phyloP scores from a whole-genome alignment of 108 stramenopile genomes.

The Nannochloropsis gaditana region DNA sequence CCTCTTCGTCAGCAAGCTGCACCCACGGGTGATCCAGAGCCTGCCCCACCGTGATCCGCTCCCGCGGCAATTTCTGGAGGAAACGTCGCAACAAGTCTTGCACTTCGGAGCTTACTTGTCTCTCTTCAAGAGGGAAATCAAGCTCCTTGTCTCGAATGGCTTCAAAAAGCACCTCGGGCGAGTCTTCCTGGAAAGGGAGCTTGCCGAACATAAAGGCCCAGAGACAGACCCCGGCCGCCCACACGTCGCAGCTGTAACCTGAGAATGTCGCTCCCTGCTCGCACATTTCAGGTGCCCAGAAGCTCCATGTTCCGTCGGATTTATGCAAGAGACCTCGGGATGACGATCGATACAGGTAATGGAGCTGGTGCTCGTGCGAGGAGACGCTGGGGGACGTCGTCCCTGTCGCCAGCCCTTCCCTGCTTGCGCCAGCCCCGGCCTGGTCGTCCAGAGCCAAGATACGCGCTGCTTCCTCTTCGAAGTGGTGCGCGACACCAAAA shows the following conservation, averaged over 20 bases:
- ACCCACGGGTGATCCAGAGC: slow-evolving; percentile 32
- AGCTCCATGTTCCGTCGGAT: background rate
- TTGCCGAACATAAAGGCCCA: slow-evolving; percentile 49
- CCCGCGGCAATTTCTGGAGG: slow-evolving; percentile 26
- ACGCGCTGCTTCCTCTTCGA: slow-evolving; percentile 34
- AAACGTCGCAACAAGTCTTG: slow-evolving; percentile 23
- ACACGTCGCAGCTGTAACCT: slow-evolving; percentile 48
- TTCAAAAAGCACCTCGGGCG: slow-evolving; percentile 31
- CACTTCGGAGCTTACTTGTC: background rate
- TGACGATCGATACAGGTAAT: background rate
- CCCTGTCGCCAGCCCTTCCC: background rate
- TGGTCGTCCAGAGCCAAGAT: background rate
- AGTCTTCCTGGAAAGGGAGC: slow-evolving; percentile 31
- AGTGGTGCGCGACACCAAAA: slow-evolving; percentile 53
- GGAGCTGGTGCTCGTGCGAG: slow-evolving; percentile 7
- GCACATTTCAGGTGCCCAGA: background rate
- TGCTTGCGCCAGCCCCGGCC: background rate
- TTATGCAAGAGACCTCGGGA: background rate
- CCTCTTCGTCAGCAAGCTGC: background rate
- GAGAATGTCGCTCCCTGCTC: background rate
- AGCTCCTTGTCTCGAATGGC: slow-evolving; percentile 25
- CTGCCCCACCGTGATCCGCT: slow-evolving; percentile 28
- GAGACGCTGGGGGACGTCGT: slow-evolving; percentile 24
- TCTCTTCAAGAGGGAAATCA: slow-evolving; percentile 21
- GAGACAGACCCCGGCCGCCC: slow-evolving; percentile 49